A percentile compares a stretch with the other conserved stretches of the same genome.
These are phyloP conservation scores for Allodekkera sacchari DNA, from an alignment of 805 yeast species.

Conservation along the genomic window DNA sequence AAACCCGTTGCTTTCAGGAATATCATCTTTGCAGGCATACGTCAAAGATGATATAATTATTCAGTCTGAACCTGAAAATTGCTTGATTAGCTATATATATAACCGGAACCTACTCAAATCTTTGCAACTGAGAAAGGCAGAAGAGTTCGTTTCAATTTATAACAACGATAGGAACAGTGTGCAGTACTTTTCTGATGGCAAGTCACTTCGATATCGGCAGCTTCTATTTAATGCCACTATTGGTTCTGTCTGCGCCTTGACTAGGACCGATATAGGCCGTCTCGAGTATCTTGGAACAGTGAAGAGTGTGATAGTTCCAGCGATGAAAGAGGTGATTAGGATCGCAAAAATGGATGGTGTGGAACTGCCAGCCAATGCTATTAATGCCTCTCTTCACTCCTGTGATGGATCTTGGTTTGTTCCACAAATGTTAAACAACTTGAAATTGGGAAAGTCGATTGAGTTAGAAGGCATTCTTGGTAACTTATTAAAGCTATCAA, in stretches of 20 bases:
- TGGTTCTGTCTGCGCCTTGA: constrained; percentile 55
- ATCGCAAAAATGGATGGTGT: constrained; percentile 40
- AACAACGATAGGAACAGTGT: constrained; percentile 20
- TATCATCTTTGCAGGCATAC: too few species aligned
- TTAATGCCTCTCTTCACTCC: too few species aligned
- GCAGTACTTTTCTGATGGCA: constrained; percentile 25
- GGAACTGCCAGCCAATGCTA: constrained; percentile 28
- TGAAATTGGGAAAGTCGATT: constrained; percentile 55
- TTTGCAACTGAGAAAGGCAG: constrained; percentile 20
- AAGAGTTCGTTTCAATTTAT: constrained; percentile 25
- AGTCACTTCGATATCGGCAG: constrained; percentile 35
- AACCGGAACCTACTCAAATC: constrained; percentile 20
- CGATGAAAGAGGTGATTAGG: constrained; percentile 50
- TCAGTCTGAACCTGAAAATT: constrained; percentile 26
- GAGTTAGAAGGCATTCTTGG: constrained; percentile 71
- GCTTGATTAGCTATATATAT: constrained; percentile 26
- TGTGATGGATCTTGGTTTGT: too few species aligned
- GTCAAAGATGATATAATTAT: constrained; percentile 21
- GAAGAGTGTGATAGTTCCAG: constrained; percentile 39
- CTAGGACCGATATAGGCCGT: constrained; percentile 52
- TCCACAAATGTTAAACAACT: too few species aligned
- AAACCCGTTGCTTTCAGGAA: constrained; percentile 50
- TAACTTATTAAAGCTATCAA: constrained; percentile 48
- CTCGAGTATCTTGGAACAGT: constrained; percentile 36
- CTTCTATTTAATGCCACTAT: constrained; percentile 37